phyloP scores from a whole-genome alignment of 345 rosid genomes.

The Eucalyptus virginea region DNA sequence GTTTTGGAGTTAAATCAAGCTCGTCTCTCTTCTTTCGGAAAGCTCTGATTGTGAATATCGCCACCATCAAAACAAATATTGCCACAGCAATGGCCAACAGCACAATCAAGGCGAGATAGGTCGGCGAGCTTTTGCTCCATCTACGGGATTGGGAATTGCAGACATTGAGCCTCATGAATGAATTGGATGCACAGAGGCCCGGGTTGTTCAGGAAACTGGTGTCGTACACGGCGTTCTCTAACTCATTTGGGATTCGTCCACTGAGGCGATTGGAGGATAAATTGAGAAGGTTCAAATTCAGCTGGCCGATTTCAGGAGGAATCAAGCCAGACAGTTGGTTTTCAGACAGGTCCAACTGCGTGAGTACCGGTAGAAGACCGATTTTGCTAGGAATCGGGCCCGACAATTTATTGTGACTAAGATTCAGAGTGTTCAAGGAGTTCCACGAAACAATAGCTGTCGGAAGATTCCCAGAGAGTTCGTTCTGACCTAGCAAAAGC shows the following conservation, averaged over 20 bases:
- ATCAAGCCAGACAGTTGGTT: slow-evolving; percentile 39
- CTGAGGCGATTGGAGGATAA: slow-evolving; percentile 45
- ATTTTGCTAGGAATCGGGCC: slow-evolving; percentile 32
- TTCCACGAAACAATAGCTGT: slow-evolving; percentile 28
- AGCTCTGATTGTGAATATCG: slow-evolving; percentile 1
- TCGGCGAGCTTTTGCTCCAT: not conserved
- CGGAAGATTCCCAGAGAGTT: slow-evolving; percentile 36
- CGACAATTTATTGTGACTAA: slow-evolving; percentile 32
- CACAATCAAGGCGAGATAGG: not conserved
- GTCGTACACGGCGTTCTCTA: slow-evolving; percentile 23
- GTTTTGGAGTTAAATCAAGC: slow-evolving; percentile 13
- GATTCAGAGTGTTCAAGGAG: slow-evolving; percentile 12
- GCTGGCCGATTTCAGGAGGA: slow-evolving; percentile 23
- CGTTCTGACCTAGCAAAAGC: slow-evolving; percentile 40
- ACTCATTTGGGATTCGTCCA: slow-evolving; percentile 27
- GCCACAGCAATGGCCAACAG: not conserved
- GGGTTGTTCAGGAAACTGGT: slow-evolving; percentile 40
- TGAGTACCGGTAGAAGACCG: slow-evolving; percentile 16
- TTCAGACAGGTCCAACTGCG: slow-evolving; percentile 27
- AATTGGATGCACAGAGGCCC: slow-evolving; percentile 26
- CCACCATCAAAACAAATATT: not conserved
- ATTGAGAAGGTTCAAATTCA: slow-evolving; percentile 12
- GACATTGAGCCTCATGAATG: slow-evolving; percentile 1
- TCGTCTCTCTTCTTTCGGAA: slow-evolving; percentile 1
- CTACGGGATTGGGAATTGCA: slow-evolving; percentile 7